Evolutionary conservation across 345 rosid species (phyloP), one percentile per base, ranked within the genome.

Genomic region (Garcia nutans): DNA sequence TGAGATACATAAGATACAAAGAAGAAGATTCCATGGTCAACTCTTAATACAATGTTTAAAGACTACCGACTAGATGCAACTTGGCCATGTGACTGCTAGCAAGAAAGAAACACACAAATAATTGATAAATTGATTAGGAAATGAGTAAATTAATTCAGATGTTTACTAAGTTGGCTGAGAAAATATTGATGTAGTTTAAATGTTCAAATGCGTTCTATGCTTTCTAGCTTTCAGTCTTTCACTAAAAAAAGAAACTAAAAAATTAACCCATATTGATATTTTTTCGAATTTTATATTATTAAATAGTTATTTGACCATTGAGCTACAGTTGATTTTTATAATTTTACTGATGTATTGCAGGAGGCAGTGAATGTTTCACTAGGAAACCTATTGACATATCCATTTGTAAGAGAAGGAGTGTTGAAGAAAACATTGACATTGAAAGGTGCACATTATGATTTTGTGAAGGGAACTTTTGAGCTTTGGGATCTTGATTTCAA

Each of bases 401-500:
- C 85, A 47, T 82, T 78, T 16, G 85, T 82, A 77, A 78, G 70
- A 68, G 79, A 82, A 33, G 82, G 72, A n/a, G 74, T 75, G 19
- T 28, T 72, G 74, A 82, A 78, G 9, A 71, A 59, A 9, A 63
- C 37, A 13, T 19, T 82, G 1, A 28, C 44, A 8, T 65, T 82
- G 57, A 78, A 82, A 33, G 84, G 81, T 16, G 84, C 81, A 16
- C 79, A 74, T 59, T 82, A 78, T 65, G 74, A 82, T 75, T 78
- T 82, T 58, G 79, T 82, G 17, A 75, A 82, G 28, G 85, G 93
- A 41, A 76, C 73, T 17, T 93, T 96, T 59, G 90, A 89, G 79
- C 87, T 88, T 0, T 93, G 97, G 98, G 89, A 92, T 73, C 95
- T 72, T n/a, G 72, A 72, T 45, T 77, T 65, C 80, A 65, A 65